These are phyloP conservation scores for Hymenoscyphus albidus DNA, from an alignment of 2,329 filamentous ascomycete species.

Conservation along the genomic window DNA sequence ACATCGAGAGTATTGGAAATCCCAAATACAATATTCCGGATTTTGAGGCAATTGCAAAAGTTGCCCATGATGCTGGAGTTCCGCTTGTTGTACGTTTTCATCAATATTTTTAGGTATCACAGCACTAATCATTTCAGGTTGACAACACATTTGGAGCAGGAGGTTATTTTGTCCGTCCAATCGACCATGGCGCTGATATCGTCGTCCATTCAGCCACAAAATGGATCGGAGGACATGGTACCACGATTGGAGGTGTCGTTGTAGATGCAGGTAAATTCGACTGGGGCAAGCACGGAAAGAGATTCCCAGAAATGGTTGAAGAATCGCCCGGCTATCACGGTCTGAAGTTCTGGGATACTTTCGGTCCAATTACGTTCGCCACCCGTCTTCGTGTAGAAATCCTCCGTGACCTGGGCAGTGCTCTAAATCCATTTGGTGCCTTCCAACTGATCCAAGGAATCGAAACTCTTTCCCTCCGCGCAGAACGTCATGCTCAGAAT, in stretches of 20 bases:
- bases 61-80: constrained; percentile 65
- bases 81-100: constrained; percentile 45
- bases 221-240: constrained; percentile 95
- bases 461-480: constrained; percentile 84
- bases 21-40: constrained; percentile 91
- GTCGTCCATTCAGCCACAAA: constrained; percentile 93
- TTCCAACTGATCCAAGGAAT: constrained; percentile 87
- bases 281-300: constrained; percentile 78
- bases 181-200: constrained; percentile 88
- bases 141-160: constrained; percentile 96
- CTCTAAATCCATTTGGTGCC: constrained; percentile 84
- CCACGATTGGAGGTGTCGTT: constrained; percentile 82
- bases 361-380: constrained; percentile 76
- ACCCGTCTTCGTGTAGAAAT: constrained; percentile 87
- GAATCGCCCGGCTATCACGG: constrained; percentile 88
- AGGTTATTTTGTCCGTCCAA: constrained; percentile 81
- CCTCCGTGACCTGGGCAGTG: constrained; percentile 77
- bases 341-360: constrained; percentile 90
- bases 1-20: constrained; percentile 86
- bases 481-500: constrained; percentile 83
- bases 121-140: constrained; percentile 46
- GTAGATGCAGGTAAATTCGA: constrained; percentile 90
- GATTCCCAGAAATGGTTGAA: constrained; percentile 92
- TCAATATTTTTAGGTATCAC: constrained; percentile 7
- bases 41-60: constrained; percentile 78